Conservation (phyloP, 2,329 filamentous ascomycete genomes). For the Fusarium sambucinum region DNA sequence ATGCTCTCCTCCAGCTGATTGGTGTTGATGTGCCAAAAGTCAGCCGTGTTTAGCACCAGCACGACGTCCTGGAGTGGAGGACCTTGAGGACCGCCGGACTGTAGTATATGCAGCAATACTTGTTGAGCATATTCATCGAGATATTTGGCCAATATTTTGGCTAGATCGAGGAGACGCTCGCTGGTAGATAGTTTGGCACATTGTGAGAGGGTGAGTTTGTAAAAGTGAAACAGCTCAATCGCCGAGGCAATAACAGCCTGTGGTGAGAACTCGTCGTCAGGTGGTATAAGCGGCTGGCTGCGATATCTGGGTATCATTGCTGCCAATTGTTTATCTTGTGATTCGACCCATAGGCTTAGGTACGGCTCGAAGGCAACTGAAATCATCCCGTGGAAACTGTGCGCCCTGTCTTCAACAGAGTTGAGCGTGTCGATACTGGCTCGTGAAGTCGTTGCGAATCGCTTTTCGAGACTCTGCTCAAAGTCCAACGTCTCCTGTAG, state of each 20-base stretch:
- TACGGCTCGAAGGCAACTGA: conserved; percentile 98
- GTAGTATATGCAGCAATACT: conserved; percentile 80
- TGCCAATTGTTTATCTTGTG: conserved; percentile 89
- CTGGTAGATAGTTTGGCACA: conserved; percentile 96
- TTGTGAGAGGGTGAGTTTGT: conserved; percentile 90
- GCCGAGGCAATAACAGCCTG: conserved; percentile 93
- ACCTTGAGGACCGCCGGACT: conserved; percentile 65
- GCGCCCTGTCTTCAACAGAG: conserved; percentile 79
- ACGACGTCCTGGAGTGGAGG: conserved; percentile 79
- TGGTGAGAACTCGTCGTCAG: conserved; percentile 91
- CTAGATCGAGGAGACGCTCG: conserved; percentile 85
- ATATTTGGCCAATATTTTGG: conserved; percentile 89
- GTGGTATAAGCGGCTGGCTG: conserved; percentile 79
- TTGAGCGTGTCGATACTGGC: conserved; percentile 91
- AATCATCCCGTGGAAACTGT: conserved; percentile 88
- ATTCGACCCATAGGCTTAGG: conserved; percentile 95
- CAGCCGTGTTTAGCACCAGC: conserved; percentile 92
- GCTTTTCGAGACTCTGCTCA: conserved; percentile 88
- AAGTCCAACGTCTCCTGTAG: conserved; percentile 97
- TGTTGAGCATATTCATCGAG: conserved; percentile 96
- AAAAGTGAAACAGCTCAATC: conserved; percentile 97
- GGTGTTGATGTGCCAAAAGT: conserved; percentile 96
- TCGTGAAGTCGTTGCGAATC: conserved; percentile 79
- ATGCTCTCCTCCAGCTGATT: conserved; percentile 96
- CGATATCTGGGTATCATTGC: conserved; percentile 89